Conservation (phyloP, 208 protist species). For the Naegleria fowleri region DNA sequence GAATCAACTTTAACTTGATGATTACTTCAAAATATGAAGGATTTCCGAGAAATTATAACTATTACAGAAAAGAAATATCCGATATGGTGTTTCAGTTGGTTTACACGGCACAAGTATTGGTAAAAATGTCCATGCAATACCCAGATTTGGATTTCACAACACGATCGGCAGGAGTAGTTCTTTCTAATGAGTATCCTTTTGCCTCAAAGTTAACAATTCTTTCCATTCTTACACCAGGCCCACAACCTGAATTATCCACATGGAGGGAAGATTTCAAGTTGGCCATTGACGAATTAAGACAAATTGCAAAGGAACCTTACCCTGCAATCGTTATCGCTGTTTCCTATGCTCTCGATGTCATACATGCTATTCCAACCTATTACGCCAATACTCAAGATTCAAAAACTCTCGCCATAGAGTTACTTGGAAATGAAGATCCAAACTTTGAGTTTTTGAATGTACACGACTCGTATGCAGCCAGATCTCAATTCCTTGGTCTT, state of each 20-base stretch:
- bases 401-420: background rate
- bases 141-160: background rate
- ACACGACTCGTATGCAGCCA: background rate
- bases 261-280: background rate
- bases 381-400: background rate
- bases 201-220: background rate
- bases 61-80: constrained; percentile 3
- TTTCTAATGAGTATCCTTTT: background rate
- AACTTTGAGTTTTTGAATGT: background rate
- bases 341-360: background rate
- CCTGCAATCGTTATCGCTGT: background rate
- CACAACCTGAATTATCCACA: background rate
- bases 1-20: background rate
- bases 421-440: constrained; percentile 18
- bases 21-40: background rate
- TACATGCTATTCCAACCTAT: background rate
- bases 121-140: background rate
- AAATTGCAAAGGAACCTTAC: background rate
- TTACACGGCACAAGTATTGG: background rate
- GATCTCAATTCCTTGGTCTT: background rate
- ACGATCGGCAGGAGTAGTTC: background rate
- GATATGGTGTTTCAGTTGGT: background rate
- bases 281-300: background rate
- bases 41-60: background rate
- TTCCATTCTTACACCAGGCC: background rate